phyloP scores from a whole-genome alignment of 331 rosid species.

The Cydonia oblonga region DNA sequence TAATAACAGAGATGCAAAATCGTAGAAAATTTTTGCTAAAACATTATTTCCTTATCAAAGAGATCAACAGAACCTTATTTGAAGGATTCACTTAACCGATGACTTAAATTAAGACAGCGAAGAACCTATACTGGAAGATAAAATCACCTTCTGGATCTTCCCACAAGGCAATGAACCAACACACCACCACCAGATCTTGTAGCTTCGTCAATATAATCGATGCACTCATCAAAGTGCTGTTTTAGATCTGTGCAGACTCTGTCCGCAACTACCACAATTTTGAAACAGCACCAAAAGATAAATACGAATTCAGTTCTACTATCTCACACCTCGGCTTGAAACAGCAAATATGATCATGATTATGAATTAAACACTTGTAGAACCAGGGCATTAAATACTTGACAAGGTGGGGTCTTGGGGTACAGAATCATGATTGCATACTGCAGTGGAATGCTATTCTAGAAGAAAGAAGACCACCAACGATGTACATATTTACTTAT shows the following conservation, averaged over 20 bases:
- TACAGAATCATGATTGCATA: neutral
- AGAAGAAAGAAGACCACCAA: neutral
- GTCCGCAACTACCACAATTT: conserved; percentile 59
- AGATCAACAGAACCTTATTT: too few relatives aligned
- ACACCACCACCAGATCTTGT: conserved; percentile 55
- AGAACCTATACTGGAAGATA: neutral
- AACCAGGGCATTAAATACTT: conserved; percentile 3
- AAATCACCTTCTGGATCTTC: conserved; percentile 80
- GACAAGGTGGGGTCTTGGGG: neutral
- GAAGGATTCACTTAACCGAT: too few relatives aligned
- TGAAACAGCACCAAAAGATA: conserved; percentile 21
- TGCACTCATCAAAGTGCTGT: conserved; percentile 62
- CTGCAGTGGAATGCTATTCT: neutral
- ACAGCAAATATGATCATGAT: neutral
- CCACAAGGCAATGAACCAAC: conserved; percentile 77
- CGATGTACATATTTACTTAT: neutral
- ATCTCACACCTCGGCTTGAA: conserved; percentile 14
- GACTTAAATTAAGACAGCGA: neutral
- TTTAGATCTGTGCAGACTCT: conserved; percentile 34
- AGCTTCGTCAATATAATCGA: conserved; percentile 60
- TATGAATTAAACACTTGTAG: neutral
- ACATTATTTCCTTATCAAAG: too few relatives aligned
- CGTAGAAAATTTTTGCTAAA: too few relatives aligned
- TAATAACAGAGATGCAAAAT: too few relatives aligned
- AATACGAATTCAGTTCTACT: conserved; percentile 9